Base-by-base conservation (phyloP, 352 stramenopile species). In the Globisporangium abappressorium region DNA sequence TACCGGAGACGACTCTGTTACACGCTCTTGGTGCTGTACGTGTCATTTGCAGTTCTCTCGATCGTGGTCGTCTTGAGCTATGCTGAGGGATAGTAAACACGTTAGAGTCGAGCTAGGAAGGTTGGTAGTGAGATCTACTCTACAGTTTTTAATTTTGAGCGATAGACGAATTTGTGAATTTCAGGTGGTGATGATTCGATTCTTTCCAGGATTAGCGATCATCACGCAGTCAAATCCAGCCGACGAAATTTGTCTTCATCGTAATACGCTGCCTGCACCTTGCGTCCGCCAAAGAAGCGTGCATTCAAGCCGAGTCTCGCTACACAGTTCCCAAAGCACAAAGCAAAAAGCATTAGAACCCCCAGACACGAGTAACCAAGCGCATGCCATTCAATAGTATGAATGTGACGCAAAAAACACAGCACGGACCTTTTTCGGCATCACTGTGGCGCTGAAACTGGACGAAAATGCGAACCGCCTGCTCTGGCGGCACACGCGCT, bases 381-480 rank as follows among this genome's bases (percentile, higher is more conserved):
- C 6, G 15, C 43, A 49, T 49, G 6, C 43, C 5, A 49, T 20
- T 9, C 43, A 22, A 2, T 22, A n/a, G 15, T 9, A 22, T 14
- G 9, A 77, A 30, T 24, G 36, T 61, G 2, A 8, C 30, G 66
- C 9, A 61, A 26, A 53, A 47, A 54, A 7, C 14, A n/a, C 2
- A n/a, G 12, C 62, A 47, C 61, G 6, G 78, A 95, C 84, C 87
- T 89, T 92, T 93, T 11, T 89, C 81, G 7, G 92, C 91, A 64
- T 93, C 84, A 41, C 60, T 57, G 53, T 82, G 71, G 12, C 80
- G 71, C 33, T 78, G 70, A 68, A 97, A 98, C 66, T 95, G 74
- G 49, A 98, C 91, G 67, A 98, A 98, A 49, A 94, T 97, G 11
- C 90, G 86, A 8, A 98, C 89, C 9, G 81, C 82, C 78, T 97